Conservation (phyloP, 2,329 filamentous ascomycete genomes). For the Exophiala sp. region DNA sequence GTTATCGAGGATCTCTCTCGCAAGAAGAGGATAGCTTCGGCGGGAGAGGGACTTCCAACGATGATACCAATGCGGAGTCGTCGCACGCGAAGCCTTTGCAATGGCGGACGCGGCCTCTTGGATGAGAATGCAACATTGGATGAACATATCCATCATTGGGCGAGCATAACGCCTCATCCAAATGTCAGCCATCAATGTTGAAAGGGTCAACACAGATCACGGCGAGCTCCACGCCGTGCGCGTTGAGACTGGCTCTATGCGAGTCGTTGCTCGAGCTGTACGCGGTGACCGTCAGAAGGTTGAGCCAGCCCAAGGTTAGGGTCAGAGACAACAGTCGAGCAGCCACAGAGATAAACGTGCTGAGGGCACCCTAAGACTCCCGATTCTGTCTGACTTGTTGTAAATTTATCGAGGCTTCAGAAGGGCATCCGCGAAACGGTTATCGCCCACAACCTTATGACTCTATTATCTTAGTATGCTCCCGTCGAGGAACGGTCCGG, state of each 20-base stretch:
- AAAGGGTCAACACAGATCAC: conserved; percentile 44
- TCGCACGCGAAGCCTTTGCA: conserved; percentile 3
- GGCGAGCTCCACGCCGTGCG: conserved; percentile 34
- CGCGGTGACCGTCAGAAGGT: conserved; percentile 32
- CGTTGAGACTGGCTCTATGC: too few species aligned
- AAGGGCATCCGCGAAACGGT: too few species aligned
- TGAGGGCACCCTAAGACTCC: background rate
- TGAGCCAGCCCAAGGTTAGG: conserved; percentile 38
- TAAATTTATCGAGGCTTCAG: too few species aligned
- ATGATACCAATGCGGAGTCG: conserved; percentile 11
- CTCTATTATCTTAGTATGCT: too few species aligned
- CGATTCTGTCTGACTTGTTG: too few species aligned
- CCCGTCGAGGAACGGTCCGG: too few species aligned
- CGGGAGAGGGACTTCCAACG: conserved; percentile 10
- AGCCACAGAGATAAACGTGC: conserved; percentile 39
- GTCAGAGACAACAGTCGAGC: conserved; percentile 42
- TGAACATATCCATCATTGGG: conserved; percentile 32
- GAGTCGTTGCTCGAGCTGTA: conserved; percentile 25
- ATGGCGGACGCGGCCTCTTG: conserved; percentile 32
- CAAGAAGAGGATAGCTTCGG: conserved; percentile 4
- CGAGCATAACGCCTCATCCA: conserved; percentile 30
- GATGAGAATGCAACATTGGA: conserved; percentile 38
- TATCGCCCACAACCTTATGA: too few species aligned
- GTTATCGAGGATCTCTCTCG: conserved; percentile 12
- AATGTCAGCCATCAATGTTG: conserved; percentile 36